Evolutionary conservation across 1,139 yeast species (phyloP).

Genomic region (Geotrichum candidum): DNA sequence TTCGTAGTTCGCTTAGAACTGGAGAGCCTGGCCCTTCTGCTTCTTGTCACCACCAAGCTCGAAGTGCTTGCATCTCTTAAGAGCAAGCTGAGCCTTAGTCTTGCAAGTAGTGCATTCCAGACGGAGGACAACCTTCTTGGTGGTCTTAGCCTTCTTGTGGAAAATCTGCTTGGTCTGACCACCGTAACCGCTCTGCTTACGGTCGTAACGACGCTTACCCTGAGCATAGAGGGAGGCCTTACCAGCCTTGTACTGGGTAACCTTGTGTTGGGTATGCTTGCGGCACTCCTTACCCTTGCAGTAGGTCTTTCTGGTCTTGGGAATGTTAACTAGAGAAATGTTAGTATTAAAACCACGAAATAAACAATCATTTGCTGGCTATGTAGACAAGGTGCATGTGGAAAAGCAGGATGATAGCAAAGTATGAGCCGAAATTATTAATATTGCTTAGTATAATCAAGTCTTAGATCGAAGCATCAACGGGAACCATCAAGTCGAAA

Average conservation of each 20-base stretch:
- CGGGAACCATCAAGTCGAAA: no score
- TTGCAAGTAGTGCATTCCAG: conserved; percentile 98
- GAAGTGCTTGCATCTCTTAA: conserved; percentile 99
- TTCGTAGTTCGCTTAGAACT: conserved; percentile 6
- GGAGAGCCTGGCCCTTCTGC: conserved; percentile 97
- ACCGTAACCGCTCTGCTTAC: conserved; percentile 99
- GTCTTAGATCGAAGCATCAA: no score
- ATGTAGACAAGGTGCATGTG: no score
- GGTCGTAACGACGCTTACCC: conserved; percentile 99
- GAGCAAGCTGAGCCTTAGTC: conserved; percentile 96
- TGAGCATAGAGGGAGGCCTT: conserved; percentile 98
- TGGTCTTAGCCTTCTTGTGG: conserved; percentile 99
- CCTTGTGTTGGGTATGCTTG: conserved; percentile 99
- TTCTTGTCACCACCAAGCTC: conserved; percentile 99
- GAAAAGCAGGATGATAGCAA: no score
- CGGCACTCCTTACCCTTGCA: conserved; percentile 99
- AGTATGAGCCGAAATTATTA: no score
- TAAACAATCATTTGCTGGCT: no score
- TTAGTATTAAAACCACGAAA: not conserved
- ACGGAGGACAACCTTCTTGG: conserved; percentile 99
- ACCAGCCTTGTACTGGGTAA: conserved; percentile 99
- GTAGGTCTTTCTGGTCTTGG: conserved; percentile 99
- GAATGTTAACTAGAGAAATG: conserved; percentile 78
- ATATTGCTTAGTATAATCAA: no score
- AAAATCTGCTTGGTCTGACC: conserved; percentile 99